Conservation (phyloP, 1,284 basidiomycete species). For the Porogramme epimiltina region DNA sequence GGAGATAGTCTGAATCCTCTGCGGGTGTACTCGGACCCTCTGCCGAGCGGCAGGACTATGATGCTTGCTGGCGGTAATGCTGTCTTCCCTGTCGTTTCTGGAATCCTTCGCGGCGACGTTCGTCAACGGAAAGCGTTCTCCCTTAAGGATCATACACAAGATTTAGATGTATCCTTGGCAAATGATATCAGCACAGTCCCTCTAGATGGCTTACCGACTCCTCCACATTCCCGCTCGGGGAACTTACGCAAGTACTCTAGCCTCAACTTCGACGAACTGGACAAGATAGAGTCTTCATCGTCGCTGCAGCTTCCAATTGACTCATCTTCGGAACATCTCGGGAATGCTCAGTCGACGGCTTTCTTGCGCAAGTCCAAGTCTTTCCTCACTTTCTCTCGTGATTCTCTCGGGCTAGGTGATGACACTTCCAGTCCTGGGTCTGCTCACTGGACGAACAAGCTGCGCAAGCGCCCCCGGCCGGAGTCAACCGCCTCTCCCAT, state of each 20-base stretch:
- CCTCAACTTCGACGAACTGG: conserved; percentile 35
- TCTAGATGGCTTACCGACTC: conserved; percentile 4
- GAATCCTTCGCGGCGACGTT: no score
- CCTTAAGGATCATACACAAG: no score
- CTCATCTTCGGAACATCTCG: conserved; percentile 8
- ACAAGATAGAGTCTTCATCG: conserved; percentile 20
- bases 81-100: no score
- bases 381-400: conserved; percentile 25
- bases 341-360: conserved; percentile 4
- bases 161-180: conserved; percentile 5
- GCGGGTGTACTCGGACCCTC: no score
- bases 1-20: no score
- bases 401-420: conserved; percentile 30
- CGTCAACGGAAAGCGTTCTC: no score
- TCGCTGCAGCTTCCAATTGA: not conserved
- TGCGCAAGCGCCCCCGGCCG: conserved; percentile 38
- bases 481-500: conserved; percentile 2
- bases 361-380: conserved; percentile 20
- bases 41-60: no score
- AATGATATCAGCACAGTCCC: conserved; percentile 14
- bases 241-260: conserved; percentile 33
- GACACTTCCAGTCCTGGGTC: conserved; percentile 11
- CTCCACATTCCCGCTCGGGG: conserved; percentile 14
- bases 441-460: conserved; percentile 36
- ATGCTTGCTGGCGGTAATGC: no score